phyloP scores from a whole-genome alignment of 768 basidiomycete genomes.

The Lyophyllum atratum region DNA sequence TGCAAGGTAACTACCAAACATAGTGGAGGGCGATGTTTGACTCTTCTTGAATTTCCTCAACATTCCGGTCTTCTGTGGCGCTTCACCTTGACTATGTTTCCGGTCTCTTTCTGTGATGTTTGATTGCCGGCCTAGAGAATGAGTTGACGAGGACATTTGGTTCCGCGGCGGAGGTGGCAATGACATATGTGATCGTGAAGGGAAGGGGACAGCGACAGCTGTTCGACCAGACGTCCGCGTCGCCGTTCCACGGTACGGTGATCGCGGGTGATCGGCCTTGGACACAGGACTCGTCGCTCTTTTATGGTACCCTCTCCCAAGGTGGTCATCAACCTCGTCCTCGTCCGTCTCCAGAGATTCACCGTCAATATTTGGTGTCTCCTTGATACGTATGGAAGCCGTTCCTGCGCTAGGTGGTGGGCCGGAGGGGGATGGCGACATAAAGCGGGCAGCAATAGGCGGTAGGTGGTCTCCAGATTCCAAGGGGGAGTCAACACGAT shows the following conservation, averaged over 20 bases:
- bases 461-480: slow-evolving; percentile 77
- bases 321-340: slow-evolving; percentile 58
- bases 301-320: slow-evolving; percentile 45
- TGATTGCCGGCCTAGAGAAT: slow-evolving; percentile 75
- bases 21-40: slow-evolving; percentile 47
- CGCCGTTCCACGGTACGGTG: slow-evolving; percentile 65
- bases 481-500: slow-evolving; percentile 64
- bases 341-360: slow-evolving; percentile 74
- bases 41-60: slow-evolving; percentile 73
- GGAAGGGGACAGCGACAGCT: slow-evolving; percentile 66
- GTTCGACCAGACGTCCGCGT: slow-evolving; percentile 40
- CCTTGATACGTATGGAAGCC: slow-evolving; percentile 48
- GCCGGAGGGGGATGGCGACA: slow-evolving; percentile 65
- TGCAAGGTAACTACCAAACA: slow-evolving; percentile 57
- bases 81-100: slow-evolving; percentile 52
- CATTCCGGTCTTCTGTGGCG: slow-evolving; percentile 46
- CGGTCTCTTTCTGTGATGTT: slow-evolving; percentile 48
- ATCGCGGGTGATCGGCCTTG: slow-evolving; percentile 72
- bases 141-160: slow-evolving; percentile 61
- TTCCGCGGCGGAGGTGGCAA: slow-evolving; percentile 67
- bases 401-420: slow-evolving; percentile 28
- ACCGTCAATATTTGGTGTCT: slow-evolving; percentile 67
- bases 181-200: slow-evolving; percentile 78
- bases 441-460: slow-evolving; percentile 91
- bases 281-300: slow-evolving; percentile 29